Percentiles rank a stretch among this genome's conserved stretches.
Evolutionary conservation across 495 filamentous ascomycete genomes (phyloP).

Genomic region (Oidiodendron maius): DNA sequence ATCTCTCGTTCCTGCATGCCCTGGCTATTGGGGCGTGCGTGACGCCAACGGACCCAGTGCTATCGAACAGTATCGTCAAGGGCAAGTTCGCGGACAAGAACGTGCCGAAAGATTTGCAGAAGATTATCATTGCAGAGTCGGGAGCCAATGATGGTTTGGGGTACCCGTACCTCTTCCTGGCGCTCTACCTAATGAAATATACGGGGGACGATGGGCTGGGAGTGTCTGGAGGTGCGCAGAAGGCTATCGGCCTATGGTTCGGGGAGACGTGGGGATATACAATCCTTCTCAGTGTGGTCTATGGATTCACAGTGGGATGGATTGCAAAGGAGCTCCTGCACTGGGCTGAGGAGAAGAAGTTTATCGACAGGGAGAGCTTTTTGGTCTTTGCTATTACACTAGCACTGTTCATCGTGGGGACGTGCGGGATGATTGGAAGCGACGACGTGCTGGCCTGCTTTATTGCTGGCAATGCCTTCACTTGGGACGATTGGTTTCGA

Average conservation of each 20-base stretch:
- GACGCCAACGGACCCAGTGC: constrained; percentile 85
- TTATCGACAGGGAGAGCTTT: constrained; percentile 87
- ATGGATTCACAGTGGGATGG: constrained; percentile 74
- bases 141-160: constrained; percentile 90
- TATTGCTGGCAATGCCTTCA: constrained; percentile 87
- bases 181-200: constrained; percentile 79
- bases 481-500: constrained; percentile 91
- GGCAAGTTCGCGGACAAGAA: constrained; percentile 91
- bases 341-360: constrained; percentile 76
- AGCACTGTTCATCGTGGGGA: constrained; percentile 76
- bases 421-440: constrained; percentile 82
- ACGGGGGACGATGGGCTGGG: constrained; percentile 45
- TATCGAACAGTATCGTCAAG: constrained; percentile 88
- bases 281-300: constrained; percentile 72
- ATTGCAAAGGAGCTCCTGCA: constrained; percentile 75
- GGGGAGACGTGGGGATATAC: constrained; percentile 82
- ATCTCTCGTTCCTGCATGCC: constrained; percentile 68
- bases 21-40: constrained; percentile 78
- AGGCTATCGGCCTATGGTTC: constrained; percentile 78
- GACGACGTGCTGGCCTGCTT: constrained; percentile 94
- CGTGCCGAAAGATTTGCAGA: constrained; percentile 73
- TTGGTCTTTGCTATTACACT: constrained; percentile 83
- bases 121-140: constrained; percentile 84
- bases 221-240: constrained; percentile 47
- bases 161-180: constrained; percentile 75